phyloP scores from a whole-genome alignment of 257 asterid genomes.

The Solanum tarapatanum region DNA sequence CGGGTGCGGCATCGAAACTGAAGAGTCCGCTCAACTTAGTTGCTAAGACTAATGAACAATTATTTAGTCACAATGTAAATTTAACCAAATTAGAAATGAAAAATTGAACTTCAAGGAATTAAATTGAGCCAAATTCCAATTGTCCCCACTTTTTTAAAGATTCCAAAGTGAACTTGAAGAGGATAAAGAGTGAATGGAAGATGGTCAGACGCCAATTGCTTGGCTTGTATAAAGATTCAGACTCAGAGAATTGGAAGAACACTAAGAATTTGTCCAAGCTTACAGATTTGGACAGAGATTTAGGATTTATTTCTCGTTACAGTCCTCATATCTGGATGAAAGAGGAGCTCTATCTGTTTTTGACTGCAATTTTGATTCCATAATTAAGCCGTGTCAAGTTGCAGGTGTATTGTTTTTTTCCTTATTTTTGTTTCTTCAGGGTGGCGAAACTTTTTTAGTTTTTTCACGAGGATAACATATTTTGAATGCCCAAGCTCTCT shows the following conservation, averaged over 20 bases:
- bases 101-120: not conserved
- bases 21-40: not conserved
- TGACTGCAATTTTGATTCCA: not conserved
- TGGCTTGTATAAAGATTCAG: not conserved
- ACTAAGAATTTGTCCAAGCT: not conserved
- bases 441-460: not conserved
- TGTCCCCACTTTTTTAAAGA: not conserved
- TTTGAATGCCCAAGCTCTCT: not conserved
- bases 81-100: not conserved
- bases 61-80: not conserved
- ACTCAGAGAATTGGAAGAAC: not conserved
- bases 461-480: not conserved
- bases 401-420: not conserved
- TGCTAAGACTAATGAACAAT: not conserved
- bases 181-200: not conserved
- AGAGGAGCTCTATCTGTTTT: not conserved
- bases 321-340: not conserved
- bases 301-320: not conserved
- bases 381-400: not conserved
- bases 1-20: not conserved
- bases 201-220: not conserved
- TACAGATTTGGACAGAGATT: not conserved
- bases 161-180: not conserved
- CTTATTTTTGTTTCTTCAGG: not conserved
- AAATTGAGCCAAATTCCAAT: not conserved